These are phyloP conservation scores for Plasmopara viticola DNA, from an alignment of 352 stramenopile genomes.

Conservation along the genomic window DNA sequence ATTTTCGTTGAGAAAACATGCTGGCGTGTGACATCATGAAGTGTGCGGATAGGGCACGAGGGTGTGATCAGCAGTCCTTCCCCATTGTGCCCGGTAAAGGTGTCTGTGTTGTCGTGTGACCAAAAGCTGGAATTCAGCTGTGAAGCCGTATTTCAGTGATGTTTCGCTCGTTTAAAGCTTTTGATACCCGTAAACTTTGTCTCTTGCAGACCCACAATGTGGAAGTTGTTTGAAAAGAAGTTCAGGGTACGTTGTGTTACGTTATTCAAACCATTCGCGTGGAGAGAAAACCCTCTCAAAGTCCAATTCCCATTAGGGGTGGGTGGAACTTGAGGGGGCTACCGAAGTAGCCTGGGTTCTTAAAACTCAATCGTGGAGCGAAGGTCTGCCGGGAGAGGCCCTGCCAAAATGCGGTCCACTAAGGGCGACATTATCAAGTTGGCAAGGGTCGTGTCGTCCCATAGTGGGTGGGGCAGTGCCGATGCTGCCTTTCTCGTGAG, in stretches of 20 bases:
- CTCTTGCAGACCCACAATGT: too few species aligned
- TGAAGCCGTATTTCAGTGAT: slow-evolving; percentile 1
- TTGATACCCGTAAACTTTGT: neutral
- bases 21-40: neutral
- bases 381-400: neutral
- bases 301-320: neutral
- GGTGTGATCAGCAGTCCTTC: neutral
- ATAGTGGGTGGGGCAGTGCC: neutral
- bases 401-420: neutral
- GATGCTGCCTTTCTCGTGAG: neutral
- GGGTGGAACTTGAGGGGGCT: neutral
- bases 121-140: slow-evolving; percentile 3
- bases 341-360: neutral
- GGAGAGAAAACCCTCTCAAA: neutral
- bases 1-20: neutral
- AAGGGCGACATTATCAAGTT: neutral
- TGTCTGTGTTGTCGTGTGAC: neutral
- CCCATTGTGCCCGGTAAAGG: neutral
- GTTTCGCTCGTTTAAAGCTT: slow-evolving; percentile 3
- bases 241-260: neutral
- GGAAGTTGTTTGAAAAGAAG: neutral
- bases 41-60: neutral
- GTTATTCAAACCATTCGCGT: neutral
- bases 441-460: neutral
- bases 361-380: neutral